These are phyloP conservation scores for Chaetomium cochliodes DNA, from an alignment of 495 filamentous ascomycete genomes.

Conservation along the genomic window DNA sequence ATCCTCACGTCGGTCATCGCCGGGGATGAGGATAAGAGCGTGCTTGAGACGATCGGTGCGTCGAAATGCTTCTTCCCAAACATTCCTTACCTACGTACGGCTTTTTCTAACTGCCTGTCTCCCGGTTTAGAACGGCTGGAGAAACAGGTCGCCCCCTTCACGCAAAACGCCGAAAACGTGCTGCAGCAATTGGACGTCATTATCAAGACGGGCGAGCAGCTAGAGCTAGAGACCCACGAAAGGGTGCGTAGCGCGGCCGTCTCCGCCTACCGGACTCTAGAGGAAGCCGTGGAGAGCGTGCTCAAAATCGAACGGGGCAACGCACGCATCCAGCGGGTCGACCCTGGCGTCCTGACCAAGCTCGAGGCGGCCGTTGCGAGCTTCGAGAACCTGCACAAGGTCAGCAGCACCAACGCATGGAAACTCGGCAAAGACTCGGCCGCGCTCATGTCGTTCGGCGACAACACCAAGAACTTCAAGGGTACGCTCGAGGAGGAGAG, in stretches of 20 bases:
- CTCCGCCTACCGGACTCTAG: not conserved
- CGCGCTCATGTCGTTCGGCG: constrained; percentile 1
- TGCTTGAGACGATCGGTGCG: constrained; percentile 1
- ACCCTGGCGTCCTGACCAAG: not conserved
- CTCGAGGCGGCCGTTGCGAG: not conserved
- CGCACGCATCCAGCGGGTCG: not conserved
- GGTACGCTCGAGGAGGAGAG: not conserved
- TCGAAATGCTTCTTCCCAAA: not conserved
- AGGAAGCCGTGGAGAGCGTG: not conserved
- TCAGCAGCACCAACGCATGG: constrained; percentile 5
- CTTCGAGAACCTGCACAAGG: not conserved
- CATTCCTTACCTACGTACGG: not conserved
- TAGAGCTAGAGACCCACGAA: not conserved
- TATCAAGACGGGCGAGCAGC: constrained; percentile 4
- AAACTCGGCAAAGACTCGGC: not conserved
- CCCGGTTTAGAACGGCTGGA: not conserved
- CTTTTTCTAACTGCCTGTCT: not conserved
- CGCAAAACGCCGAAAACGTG: not conserved
- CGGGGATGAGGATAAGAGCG: not conserved
- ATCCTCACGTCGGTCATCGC: not conserved
- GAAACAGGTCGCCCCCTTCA: constrained; percentile 2
- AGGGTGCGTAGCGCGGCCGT: not conserved
- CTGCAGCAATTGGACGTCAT: not conserved
- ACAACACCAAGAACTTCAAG: constrained; percentile 2
- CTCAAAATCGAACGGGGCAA: not conserved